These are phyloP conservation scores for Sporisorium scitamineum DNA, from an alignment of 1,284 basidiomycete species.

Conservation along the genomic window DNA sequence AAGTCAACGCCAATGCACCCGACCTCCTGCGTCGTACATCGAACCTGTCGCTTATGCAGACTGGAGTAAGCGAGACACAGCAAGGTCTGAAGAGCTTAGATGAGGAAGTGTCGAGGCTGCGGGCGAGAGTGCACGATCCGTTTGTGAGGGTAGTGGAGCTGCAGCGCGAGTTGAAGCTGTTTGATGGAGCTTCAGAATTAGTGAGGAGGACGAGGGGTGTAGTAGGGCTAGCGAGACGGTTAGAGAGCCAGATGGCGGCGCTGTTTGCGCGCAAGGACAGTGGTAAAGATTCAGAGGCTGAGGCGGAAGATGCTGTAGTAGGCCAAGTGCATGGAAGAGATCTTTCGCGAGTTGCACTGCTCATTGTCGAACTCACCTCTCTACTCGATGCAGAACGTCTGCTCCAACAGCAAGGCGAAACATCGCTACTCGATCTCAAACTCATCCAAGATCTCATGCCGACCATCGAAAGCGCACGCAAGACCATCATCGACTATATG, in stretches of 20 bases:
- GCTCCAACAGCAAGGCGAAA: background rate
- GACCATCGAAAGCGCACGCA: constrained; percentile 36
- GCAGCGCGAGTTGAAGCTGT: constrained; percentile 15
- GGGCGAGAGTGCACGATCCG: constrained; percentile 28
- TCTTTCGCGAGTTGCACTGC: constrained; percentile 49
- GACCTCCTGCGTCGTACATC: constrained; percentile 21
- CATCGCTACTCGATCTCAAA: constrained; percentile 63
- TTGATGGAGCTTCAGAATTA: constrained; percentile 32
- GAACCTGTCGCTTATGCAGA: constrained; percentile 18
- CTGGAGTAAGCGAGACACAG: constrained; percentile 8
- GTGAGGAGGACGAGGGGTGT: constrained; percentile 29
- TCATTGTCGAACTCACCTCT: constrained; percentile 39
- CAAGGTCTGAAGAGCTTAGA: constrained; percentile 22
- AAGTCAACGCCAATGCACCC: constrained; percentile 38
- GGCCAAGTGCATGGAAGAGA: constrained; percentile 47
- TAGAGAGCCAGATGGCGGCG: constrained; percentile 53
- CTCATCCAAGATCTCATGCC: constrained; percentile 44
- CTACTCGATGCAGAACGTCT: constrained; percentile 5
- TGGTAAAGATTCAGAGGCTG: constrained; percentile 1
- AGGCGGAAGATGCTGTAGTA: constrained; percentile 40
- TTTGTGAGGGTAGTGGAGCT: constrained; percentile 19
- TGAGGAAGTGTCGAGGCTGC: constrained; percentile 17
- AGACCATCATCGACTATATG: constrained; percentile 56
- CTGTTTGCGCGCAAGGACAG: constrained; percentile 22
- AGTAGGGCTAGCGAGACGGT: constrained; percentile 35